Base-by-base conservation (phyloP, 2,329 filamentous ascomycete species). In the Herpotrichia juniperi region DNA sequence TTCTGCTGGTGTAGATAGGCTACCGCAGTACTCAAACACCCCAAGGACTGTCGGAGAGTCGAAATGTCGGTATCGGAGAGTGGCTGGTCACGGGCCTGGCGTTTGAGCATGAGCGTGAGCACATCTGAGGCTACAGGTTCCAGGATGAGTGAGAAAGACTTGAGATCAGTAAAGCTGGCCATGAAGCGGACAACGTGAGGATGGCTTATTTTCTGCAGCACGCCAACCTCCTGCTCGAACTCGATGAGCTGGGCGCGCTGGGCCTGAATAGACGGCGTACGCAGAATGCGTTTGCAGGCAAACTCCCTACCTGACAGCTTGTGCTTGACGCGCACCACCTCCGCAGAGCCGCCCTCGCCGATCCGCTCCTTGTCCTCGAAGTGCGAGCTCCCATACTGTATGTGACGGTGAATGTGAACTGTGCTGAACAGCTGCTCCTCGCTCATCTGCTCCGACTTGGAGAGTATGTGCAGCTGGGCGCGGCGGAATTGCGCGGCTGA, bases 151-250 rank as follows among this genome's bases (percentile, higher is more conserved):
- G 55, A 57, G 44, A 62, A 62, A 8, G 57, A 53, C 7, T 47
- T 42, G 1, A 57, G 46, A 25, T 56, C 71, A 1, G 69, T 73
- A 40, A 69, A 74, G 44, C 66, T 71, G 12, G 57, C 63, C 14
- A 66, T 40, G 2, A 65, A 45, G 14, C 62, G 46, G 4, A 67
- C 58, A 1, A 63, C 50, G 22, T 68, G 64, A 1, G 21, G 24
- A 31, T 67, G 61, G 1, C 39, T 42, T 1, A 63, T 21, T 2
- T 31, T 40, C 24, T 66, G 63, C 22, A 66, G 46, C 7, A 24
- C 53, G 0, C 17, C 21, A 1, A 66, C 28, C 42, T 67, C 64
- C 4, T 32, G 48, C 19, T 56, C 53, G n/a, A 64, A 64, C 3
- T 39, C 26, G 1, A 25, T 43, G 17, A 55, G 22, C 5, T 56